Base-by-base conservation (phyloP, 1,284 basidiomycete genomes). In the Stygiomarasmius scandens region DNA sequence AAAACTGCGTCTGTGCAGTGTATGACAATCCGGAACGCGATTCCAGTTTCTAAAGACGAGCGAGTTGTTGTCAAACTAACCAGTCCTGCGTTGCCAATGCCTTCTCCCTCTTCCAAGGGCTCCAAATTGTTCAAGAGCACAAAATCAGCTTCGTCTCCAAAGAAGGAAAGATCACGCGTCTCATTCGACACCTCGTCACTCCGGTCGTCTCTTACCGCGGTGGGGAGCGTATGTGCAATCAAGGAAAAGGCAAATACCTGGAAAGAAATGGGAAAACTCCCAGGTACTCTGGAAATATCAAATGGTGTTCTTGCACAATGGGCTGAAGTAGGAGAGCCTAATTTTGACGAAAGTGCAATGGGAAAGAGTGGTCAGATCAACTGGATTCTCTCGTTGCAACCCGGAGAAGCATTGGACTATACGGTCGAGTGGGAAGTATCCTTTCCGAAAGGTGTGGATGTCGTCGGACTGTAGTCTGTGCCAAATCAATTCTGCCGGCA, bases 11-110 rank as follows among this genome's bases (percentile, higher is more conserved):
- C 63, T 1, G 52, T 73, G 50, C 56, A 65, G 24, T 60, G 59
- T 19, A 58, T 77, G 51, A 71, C 68, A 53, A 61, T 76, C 52
- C 36, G 70, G 22, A 74, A 76, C 38, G 68, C 71, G 19, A 65
- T 76, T 22, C 76, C 75, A 5, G 64, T 74, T 0, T 74, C 74
- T 11, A 66, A 73, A 54, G 68, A 74, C 54, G 49, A 65, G 12
- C 61, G 63, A 29, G 69, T 77, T 54, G 60, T 54, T 0, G 71
- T 77, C 22, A 72, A 72, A 45, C 58, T 75, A 20, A 38, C 71
- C 54, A 67, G 45, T 32, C 75, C 75, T 2, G 58, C 67, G 2
- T 63, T 76, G 11, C 23, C 51, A 3, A 41, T 66, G 6, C 59
- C 66, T 16, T 4, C 2, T 41, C 38, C 8, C 5, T 16, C 38